A percentile compares a stretch with the other conserved stretches of the same genome.
Evolutionary conservation across 192 early-diverging fungal genomes (phyloP).

Genomic region (Coemansia sp.): DNA sequence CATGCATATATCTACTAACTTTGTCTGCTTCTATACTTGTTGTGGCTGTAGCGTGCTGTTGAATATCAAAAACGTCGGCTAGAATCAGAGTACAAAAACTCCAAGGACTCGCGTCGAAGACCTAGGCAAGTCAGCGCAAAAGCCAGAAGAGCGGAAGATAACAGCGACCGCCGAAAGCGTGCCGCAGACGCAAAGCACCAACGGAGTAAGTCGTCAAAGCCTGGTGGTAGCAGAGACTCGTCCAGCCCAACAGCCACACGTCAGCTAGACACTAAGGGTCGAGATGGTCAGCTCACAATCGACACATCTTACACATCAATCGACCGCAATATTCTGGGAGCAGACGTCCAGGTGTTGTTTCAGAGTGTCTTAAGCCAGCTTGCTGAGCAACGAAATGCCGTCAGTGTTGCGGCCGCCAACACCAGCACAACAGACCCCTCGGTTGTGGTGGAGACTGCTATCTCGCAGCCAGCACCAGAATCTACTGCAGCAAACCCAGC

Average conservation of each 20-base stretch:
- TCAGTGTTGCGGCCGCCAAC: conserved; percentile 16
- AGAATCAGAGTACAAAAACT: conserved; percentile 28
- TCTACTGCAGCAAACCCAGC: background rate
- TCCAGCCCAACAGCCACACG: conserved; percentile 32
- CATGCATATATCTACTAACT: too few relatives aligned
- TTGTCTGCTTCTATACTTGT: too few relatives aligned
- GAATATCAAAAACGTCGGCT: conserved; percentile 48
- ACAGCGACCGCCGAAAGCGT: conserved; percentile 34
- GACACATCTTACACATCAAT: conserved; percentile 33
- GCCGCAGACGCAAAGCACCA: conserved; percentile 23
- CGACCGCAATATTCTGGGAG: conserved; percentile 40
- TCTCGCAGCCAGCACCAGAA: background rate
- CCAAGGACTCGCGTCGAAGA: conserved; percentile 39
- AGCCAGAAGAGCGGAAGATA: conserved; percentile 24
- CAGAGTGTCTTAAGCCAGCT: conserved; percentile 51
- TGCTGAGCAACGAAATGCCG: conserved; percentile 34
- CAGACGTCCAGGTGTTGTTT: conserved; percentile 47
- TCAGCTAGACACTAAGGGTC: conserved; percentile 10
- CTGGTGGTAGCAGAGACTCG: conserved; percentile 19
- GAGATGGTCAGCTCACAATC: conserved; percentile 7
- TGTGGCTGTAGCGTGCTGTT: conserved; percentile 30
- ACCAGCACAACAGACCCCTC: background rate
- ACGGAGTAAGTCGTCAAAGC: conserved; percentile 19
- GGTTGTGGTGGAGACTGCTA: conserved; percentile 3
- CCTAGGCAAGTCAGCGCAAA: conserved; percentile 28